Conservation (phyloP, 495 filamentous ascomycete species). For the Poronia punctata region DNA sequence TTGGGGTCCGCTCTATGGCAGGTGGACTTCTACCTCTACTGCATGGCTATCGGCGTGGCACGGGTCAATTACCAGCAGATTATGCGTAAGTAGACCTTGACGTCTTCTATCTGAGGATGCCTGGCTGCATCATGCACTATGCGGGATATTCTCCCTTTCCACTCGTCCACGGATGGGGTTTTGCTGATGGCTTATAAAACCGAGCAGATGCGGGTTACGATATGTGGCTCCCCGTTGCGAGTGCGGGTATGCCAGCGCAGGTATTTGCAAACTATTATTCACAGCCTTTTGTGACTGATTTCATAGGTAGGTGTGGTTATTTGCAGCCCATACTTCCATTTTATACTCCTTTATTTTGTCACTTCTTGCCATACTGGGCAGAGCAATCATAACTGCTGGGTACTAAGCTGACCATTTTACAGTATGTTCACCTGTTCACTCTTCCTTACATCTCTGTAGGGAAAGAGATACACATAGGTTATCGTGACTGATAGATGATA, state of each 20-base stretch:
- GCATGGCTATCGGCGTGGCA: slow-evolving; percentile 17
- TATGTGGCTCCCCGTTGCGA: slow-evolving; percentile 23
- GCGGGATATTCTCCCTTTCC: background rate
- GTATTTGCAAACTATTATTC: slow-evolving; percentile 27
- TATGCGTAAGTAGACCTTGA: slow-evolving; percentile 17
- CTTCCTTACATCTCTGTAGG: background rate
- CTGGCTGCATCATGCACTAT: too few relatives aligned
- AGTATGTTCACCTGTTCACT: slow-evolving; percentile 3
- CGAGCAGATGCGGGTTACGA: slow-evolving; percentile 19
- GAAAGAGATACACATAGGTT: background rate
- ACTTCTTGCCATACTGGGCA: background rate
- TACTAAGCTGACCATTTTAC: background rate
- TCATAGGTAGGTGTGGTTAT: slow-evolving; percentile 14
- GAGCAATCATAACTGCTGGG: too few relatives aligned
- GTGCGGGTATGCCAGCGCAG: slow-evolving; percentile 16
- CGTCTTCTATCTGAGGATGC: too few relatives aligned
- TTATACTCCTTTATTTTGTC: background rate
- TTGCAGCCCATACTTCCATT: background rate
- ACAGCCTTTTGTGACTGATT: slow-evolving; percentile 25
- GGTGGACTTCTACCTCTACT: slow-evolving; percentile 24
- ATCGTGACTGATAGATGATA: background rate
- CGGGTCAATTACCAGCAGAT: slow-evolving; percentile 28
- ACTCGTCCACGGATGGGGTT: background rate
- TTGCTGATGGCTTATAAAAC: background rate
- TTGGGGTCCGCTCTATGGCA: slow-evolving; percentile 25